Base-by-base conservation (phyloP, 306 rosid species). In the Vigna hirtella region DNA sequence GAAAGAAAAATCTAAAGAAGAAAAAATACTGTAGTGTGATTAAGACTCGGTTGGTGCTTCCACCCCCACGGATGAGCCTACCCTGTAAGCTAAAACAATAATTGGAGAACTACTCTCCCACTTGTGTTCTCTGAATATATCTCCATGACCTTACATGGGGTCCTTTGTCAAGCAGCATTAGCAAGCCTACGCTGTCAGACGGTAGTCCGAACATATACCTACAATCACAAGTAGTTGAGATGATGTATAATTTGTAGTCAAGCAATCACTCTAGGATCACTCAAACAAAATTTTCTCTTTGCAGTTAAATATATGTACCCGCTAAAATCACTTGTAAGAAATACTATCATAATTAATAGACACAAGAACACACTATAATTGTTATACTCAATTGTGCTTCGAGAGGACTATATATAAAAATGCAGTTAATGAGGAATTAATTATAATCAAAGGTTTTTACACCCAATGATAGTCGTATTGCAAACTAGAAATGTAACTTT, bases 141-240 rank as follows among this genome's bases (percentile, higher is more conserved):
- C 96, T 90, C 97, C 97, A 88, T 13, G 90, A 88, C 91, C 85
- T 85, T 56, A 43, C 49, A 20, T 22, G 90, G 24, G 87, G 85
- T n/a, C 82, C 90, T 65, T 90, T 87, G 78, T 96, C 92, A 3
- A 96, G 82, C 51, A 96, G 94, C 89, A 90, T 90, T 74, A 84
- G 90, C 86, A 96, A 87, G 61, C 99, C 99, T 7, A 50, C 86
- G 5, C 58, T 76, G 57, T 74, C 78, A 78, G 86, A 84, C 57
- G 98, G 89, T 32, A 90, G 79, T 40, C 96, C 96, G 32, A 85
- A 81, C 87, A 86, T 81, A 80, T 87, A 90, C 93, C 99, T 96
- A 85, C 77, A 74, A 17, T 58, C 48, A 83, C 66, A 81, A 70
- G 11, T 61, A 86, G 53, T 62, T 71, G 47, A 30, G 32, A 57